Conservation (phyloP, 192 early-diverging fungal genomes). For the Entophlyctis helioformis region DNA sequence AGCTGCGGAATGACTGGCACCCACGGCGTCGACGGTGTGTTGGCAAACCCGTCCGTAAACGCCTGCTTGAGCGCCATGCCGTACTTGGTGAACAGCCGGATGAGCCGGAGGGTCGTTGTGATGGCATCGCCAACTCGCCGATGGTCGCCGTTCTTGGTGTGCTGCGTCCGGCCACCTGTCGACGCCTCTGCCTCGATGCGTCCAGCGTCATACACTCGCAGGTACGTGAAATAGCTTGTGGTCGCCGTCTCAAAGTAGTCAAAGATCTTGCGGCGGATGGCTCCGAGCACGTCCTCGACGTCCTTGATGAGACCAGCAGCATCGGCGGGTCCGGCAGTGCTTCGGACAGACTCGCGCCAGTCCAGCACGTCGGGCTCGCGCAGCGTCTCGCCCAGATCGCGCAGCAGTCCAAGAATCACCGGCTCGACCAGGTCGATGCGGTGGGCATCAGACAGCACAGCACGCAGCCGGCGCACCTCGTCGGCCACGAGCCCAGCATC, state of each 20-base stretch:
- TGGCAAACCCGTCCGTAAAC: slow-evolving; percentile 16
- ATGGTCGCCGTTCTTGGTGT: too few relatives aligned
- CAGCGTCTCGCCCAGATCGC: not conserved
- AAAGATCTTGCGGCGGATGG: too few relatives aligned
- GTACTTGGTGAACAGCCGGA: slow-evolving; percentile 52
- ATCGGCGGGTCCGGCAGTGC: too few relatives aligned
- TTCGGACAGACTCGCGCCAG: not conserved
- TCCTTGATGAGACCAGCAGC: too few relatives aligned
- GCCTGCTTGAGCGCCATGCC: slow-evolving; percentile 31
- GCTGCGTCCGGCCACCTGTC: too few relatives aligned
- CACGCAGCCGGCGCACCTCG: not conserved
- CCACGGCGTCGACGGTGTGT: slow-evolving; percentile 34
- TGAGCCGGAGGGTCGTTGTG: slow-evolving; percentile 45
- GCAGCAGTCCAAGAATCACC: too few relatives aligned
- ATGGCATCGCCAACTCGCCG: slow-evolving; percentile 29
- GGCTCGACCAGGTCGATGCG: too few relatives aligned
- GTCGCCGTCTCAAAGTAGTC: slow-evolving; percentile 3
- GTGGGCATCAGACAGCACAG: not conserved
- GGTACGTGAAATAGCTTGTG: slow-evolving; percentile 10
- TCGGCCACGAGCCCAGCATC: not conserved
- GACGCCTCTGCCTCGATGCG: too few relatives aligned
- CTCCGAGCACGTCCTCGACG: too few relatives aligned
- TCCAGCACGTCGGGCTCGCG: not conserved
- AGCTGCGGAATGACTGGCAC: slow-evolving; percentile 61
- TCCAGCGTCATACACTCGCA: slow-evolving; percentile 4